Percentiles rank a stretch among this genome's conserved stretches.
These are phyloP conservation scores for Eucalyptus dawsonii DNA, from an alignment of 345 rosid species.

Conservation along the genomic window DNA sequence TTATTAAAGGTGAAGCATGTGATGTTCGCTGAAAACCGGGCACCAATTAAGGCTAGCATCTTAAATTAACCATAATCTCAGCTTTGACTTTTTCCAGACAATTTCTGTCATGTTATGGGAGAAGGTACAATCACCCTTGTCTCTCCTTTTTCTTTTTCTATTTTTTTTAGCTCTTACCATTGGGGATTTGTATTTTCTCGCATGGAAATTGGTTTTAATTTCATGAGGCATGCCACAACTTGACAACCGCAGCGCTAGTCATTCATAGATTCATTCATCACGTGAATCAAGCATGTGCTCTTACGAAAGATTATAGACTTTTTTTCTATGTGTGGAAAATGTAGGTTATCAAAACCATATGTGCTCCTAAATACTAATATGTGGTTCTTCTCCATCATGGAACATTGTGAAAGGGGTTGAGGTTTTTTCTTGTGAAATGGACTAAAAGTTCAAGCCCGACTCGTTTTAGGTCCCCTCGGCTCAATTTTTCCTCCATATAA, in stretches of 20 bases:
- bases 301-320: background rate
- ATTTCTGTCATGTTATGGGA: background rate
- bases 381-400: background rate
- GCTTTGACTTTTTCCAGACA: background rate
- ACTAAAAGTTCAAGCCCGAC: background rate
- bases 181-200: background rate
- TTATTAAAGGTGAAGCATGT: background rate
- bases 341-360: background rate
- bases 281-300: background rate
- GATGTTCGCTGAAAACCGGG: background rate
- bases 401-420: background rate
- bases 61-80: background rate
- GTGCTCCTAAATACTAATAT: too few species aligned
- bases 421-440: background rate
- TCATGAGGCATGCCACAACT: background rate
- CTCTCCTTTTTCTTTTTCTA: background rate
- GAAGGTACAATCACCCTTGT: background rate
- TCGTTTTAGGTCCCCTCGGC: background rate
- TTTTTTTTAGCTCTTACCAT: background rate
- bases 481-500: background rate
- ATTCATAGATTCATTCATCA: background rate
- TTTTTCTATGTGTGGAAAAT: background rate
- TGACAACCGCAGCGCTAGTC: background rate
- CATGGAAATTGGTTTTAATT: background rate
- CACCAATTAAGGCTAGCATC: background rate